A percentile compares a stretch with the other conserved stretches of the same genome.
Evolutionary conservation across 75 land plant species (phyloP).

Genomic region (Pseudotsuga menziesii): DNA sequence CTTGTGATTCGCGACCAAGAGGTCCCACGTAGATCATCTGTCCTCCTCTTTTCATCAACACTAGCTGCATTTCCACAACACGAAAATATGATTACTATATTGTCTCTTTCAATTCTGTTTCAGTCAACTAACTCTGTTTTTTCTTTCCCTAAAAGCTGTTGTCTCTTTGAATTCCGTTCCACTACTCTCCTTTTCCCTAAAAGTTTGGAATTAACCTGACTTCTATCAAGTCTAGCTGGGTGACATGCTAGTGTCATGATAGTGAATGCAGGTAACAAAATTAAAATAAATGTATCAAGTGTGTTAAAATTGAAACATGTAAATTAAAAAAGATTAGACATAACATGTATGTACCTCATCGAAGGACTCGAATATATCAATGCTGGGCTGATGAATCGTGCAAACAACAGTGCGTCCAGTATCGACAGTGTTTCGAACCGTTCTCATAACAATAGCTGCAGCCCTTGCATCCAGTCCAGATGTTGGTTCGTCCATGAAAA

Average conservation of each 20-base stretch:
- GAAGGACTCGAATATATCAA: conserved; percentile 21
- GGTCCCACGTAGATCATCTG: conserved; percentile 43
- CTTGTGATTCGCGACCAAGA: conserved; percentile 34
- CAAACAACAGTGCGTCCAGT: conserved; percentile 12
- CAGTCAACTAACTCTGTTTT: too few relatives aligned
- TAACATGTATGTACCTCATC: too few relatives aligned
- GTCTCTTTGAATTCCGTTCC: too few relatives aligned
- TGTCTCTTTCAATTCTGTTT: too few relatives aligned
- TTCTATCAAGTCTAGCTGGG: too few relatives aligned
- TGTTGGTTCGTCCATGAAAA: conserved; percentile 23
- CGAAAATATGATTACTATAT: background rate
- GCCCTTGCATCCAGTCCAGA: conserved; percentile 19
- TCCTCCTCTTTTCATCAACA: conserved; percentile 46
- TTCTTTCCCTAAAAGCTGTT: too few relatives aligned
- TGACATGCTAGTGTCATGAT: too few relatives aligned
- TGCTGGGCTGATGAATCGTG: conserved; percentile 5
- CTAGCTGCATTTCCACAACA: conserved; percentile 15
- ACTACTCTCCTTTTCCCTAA: too few relatives aligned
- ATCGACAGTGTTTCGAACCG: conserved; percentile 19
- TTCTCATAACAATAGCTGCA: conserved; percentile 10
- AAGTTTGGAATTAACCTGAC: too few relatives aligned
- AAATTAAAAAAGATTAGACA: too few relatives aligned
- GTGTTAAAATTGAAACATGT: too few relatives aligned
- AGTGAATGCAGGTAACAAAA: too few relatives aligned
- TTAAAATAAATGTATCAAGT: background rate